Conservation (phyloP, 192 early-diverging fungal genomes). For the Globomyces pollinis-pini region DNA sequence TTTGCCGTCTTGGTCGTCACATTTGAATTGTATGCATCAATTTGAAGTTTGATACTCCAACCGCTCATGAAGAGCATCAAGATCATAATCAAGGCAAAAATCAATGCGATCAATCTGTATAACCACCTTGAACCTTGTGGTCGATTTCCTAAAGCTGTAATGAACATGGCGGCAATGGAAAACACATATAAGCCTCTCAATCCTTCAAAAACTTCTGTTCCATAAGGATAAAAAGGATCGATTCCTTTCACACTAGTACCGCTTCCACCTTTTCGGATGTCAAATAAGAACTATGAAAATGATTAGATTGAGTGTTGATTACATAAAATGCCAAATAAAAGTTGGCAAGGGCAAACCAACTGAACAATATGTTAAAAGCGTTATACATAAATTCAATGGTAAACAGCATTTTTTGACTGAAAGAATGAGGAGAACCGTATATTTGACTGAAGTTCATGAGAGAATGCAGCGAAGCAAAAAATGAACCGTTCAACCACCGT, state of each 20-base stretch:
- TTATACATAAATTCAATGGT: slow-evolving; percentile 57
- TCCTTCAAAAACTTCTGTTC: background rate
- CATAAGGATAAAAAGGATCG: slow-evolving; percentile 11
- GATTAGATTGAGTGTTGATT: background rate
- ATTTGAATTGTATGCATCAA: slow-evolving; percentile 12
- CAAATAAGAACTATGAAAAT: slow-evolving; percentile 15
- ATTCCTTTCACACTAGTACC: background rate
- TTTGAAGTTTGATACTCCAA: slow-evolving; percentile 2
- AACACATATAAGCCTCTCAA: background rate
- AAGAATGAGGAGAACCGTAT: slow-evolving; percentile 56
- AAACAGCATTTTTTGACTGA: slow-evolving; percentile 59
- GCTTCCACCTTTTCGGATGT: background rate
- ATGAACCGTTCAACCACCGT: slow-evolving; percentile 48
- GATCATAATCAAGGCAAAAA: slow-evolving; percentile 37
- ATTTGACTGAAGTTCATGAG: slow-evolving; percentile 56
- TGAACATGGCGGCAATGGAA: slow-evolving; percentile 29
- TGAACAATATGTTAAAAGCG: slow-evolving; percentile 54
- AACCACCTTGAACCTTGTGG: slow-evolving; percentile 46
- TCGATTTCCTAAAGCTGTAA: slow-evolving; percentile 39
- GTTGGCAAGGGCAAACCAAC: slow-evolving; percentile 39
- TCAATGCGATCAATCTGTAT: slow-evolving; percentile 23
- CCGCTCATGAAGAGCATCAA: slow-evolving; percentile 37
- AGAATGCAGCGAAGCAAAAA: slow-evolving; percentile 64
- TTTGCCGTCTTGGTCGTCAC: slow-evolving; percentile 14
- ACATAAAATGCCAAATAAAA: slow-evolving; percentile 51